Base-by-base conservation (phyloP, 1,139 yeast genomes). In the Magnusiomyces fungicola region DNA sequence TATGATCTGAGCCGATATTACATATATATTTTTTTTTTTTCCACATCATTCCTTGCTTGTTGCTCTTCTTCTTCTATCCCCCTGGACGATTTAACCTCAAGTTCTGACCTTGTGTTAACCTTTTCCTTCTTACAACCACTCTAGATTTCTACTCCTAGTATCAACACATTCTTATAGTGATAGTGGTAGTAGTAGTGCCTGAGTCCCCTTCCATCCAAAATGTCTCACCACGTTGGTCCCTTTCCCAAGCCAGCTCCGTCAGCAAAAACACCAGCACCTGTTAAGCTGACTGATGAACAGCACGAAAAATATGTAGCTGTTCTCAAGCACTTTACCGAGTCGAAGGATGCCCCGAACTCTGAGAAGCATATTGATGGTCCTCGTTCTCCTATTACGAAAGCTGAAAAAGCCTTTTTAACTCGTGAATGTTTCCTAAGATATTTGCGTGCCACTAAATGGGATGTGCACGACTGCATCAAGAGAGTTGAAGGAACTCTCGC, bases 381-480 rank as follows among this genome's bases (percentile, higher is more conserved):
- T 12, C 61, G 55, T 46, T 57, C 58, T 22, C 74, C 78, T 2
- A 61, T 86, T 32, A 64, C 74, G 2, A 77, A 70, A 16, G 77
- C 72, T 51, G 97, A 92, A 64, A 80, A 79, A 61, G 86, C 95
- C 0, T 92, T 97, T 97, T 70, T 92, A 48, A 85, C 96, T 2
- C 76, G 83, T 57, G 97, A 92, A 64, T 92, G 97, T 62, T 74
- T 92, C 50, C 68, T 88, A 60, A 75, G 98, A 61, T 92, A 90
- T 61, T 70, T 90, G 50, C 75, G 96, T 46, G 98, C 97, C 12
- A 82, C 96, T 45, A 90, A 88, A 65, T 92, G 97, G 97, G 76
- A 79, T 42, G 72, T 75, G 0, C 73, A 76, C 25, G 84, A 81
- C 21, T 84, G 95, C 25, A 82, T 81, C 47, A 78, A 77, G 55